These are phyloP conservation scores for Suillus lakei DNA, from an alignment of 768 basidiomycete genomes.

Conservation along the genomic window DNA sequence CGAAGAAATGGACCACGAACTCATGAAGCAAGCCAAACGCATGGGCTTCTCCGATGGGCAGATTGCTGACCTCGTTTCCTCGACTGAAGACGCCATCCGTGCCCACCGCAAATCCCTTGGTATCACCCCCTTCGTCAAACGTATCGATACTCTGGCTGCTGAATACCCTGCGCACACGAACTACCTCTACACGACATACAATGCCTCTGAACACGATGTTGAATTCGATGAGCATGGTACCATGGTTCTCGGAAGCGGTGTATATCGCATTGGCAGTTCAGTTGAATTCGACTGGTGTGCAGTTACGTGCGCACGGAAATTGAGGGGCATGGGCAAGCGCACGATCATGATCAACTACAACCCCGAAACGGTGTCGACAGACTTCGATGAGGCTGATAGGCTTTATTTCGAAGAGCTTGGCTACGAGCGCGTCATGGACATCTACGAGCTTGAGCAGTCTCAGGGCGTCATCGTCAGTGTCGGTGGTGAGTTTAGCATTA, in stretches of 20 bases:
- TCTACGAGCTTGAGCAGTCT: constrained; percentile 94
- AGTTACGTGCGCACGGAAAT: constrained; percentile 94
- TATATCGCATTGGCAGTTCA: constrained; percentile 97
- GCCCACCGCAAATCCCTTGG: constrained; percentile 83
- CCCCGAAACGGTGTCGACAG: constrained; percentile 98
- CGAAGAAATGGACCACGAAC: constrained; percentile 68
- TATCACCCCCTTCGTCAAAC: constrained; percentile 97
- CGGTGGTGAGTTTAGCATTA: constrained; percentile 65
- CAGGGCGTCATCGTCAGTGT: constrained; percentile 96
- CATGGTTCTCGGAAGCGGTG: constrained; percentile 98
- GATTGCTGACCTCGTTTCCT: constrained; percentile 80
- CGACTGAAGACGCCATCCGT: constrained; percentile 80
- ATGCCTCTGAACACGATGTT: constrained; percentile 94
- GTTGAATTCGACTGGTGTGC: constrained; percentile 99
- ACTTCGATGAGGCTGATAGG: constrained; percentile 99
- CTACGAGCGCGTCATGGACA: constrained; percentile 99
- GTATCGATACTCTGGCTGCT: constrained; percentile 98
- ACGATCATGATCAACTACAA: constrained; percentile 99
- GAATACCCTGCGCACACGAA: constrained; percentile 99
- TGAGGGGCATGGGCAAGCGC: constrained; percentile 90
- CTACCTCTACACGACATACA: constrained; percentile 99
- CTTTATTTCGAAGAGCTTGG: constrained; percentile 99
- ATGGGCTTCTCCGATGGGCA: constrained; percentile 96
- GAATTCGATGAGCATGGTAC: constrained; percentile 96
- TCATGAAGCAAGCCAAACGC: constrained; percentile 87